Base-by-base conservation (phyloP, 116 monocot genomes). In the Posidonia oceanica region DNA sequence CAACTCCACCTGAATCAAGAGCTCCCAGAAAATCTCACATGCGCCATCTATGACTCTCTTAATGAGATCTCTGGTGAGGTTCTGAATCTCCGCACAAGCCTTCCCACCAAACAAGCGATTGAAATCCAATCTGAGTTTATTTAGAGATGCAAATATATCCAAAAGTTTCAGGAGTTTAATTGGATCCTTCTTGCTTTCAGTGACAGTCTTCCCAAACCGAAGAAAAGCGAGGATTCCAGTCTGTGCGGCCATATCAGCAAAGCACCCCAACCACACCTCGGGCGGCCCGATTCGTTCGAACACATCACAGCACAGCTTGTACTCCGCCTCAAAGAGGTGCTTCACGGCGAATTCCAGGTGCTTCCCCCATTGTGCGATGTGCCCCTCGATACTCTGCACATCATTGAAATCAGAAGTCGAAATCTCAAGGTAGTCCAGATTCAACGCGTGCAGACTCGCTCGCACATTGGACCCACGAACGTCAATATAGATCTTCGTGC, bases 131-230 rank as follows among this genome's bases (percentile, higher is more conserved):
- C 95, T 73, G 42, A 96, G 72, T 75, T 82, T 88, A 63, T 87
- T 86, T 65, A 96, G 68, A 10, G 87, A 77, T 13, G 78, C 61
- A 67, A 96, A 96, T 36, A 96, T 85, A 48, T 91, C 91, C 16
- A 91, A 72, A 12, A 91, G 80, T 70, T 87, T 84, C 54, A 91
- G 71, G 17, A 96, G 83, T 78, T 96, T 96, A 67, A 96, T 88
- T 7, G 96, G 91, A 58, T 96, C 91, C 80, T 96, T 96, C 88
- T 83, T 89, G 75, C 85, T 80, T 63, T 91, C 91, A 7, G 88
- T 63, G 3, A 96, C 87, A 0, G 83, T 79, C 64, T 62, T 77
- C 54, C 88, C 91, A 22, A 96, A 96, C 73, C 69, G 70, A 40
- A 96, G 84, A 72, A 96, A 91, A 3, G 82, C 77, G 2, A 86